Evolutionary conservation across 2,329 filamentous ascomycete genomes (phyloP).

Genomic region (Lachnellula willkommii): DNA sequence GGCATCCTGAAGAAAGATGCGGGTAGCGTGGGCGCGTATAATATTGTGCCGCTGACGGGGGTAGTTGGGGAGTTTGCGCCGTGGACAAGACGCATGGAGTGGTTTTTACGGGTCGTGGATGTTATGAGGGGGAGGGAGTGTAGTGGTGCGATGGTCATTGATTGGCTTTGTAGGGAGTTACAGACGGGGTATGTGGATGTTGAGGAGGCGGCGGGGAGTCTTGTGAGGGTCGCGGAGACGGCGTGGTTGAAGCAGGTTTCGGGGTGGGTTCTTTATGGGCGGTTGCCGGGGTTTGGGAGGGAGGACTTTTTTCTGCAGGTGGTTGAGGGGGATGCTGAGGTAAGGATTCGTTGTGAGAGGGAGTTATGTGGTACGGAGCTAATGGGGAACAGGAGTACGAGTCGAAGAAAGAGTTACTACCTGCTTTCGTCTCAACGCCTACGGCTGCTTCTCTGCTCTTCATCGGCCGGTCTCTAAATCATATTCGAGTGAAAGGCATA

Average conservation of each 20-base stretch:
- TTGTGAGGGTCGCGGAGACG: conserved; percentile 75
- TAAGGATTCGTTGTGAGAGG: conserved; percentile 12
- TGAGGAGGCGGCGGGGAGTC: conserved; percentile 65
- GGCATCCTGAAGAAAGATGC: conserved; percentile 72
- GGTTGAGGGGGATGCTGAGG: conserved; percentile 35
- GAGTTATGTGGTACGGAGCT: conserved; percentile 2
- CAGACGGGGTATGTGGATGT: conserved; percentile 88
- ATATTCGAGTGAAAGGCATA: conserved; percentile 59
- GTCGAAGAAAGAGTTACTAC: conserved; percentile 57
- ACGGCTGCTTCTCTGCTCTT: conserved; percentile 83
- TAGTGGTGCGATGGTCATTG: conserved; percentile 68
- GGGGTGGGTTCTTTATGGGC: conserved; percentile 86
- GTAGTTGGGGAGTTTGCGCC: conserved; percentile 80
- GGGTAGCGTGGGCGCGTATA: conserved; percentile 79
- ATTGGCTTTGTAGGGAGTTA: conserved; percentile 67
- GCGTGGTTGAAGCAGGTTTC: conserved; percentile 89
- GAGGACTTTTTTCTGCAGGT: conserved; percentile 80
- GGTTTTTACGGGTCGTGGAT: conserved; percentile 69
- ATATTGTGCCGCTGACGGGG: conserved; percentile 85
- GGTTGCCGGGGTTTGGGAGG: conserved; percentile 68
- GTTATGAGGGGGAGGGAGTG: conserved; percentile 56
- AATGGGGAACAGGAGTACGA: conserved; percentile 48
- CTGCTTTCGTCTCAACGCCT: conserved; percentile 69
- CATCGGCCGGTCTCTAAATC: conserved; percentile 82
- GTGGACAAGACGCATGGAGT: conserved; percentile 80